A percentile compares a stretch with the other conserved stretches of the same genome.
These are phyloP conservation scores for Gossypium gossypioides DNA, from an alignment of 441 rosid genomes.

Conservation along the genomic window DNA sequence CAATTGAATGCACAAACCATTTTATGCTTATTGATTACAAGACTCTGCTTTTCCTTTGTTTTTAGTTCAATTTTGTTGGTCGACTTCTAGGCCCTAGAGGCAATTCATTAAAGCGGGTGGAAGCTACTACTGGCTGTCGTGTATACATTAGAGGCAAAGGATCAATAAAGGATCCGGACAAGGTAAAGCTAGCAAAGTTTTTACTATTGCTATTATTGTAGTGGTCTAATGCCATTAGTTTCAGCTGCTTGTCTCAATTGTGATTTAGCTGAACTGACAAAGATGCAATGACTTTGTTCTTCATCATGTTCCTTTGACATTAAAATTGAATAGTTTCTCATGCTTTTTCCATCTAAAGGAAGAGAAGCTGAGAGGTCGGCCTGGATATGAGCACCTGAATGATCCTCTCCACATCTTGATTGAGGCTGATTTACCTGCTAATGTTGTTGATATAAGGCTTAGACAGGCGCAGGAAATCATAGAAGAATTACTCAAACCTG, in stretches of 20 bases:
- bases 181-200: constrained; percentile 29
- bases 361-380: constrained; percentile 83
- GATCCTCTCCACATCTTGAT: constrained; percentile 92
- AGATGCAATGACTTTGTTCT: not conserved
- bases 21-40: constrained; percentile 5
- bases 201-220: not conserved
- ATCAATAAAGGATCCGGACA: constrained; percentile 90
- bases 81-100: constrained; percentile 87
- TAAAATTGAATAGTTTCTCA: constrained; percentile 13
- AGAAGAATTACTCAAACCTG: constrained; percentile 88
- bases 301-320: not conserved
- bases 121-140: constrained; percentile 85
- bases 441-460: constrained; percentile 66
- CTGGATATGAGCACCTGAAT: constrained; percentile 88
- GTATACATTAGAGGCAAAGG: constrained; percentile 93
- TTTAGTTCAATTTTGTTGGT: constrained; percentile 85
- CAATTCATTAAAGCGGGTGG: constrained; percentile 83
- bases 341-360: constrained; percentile 41
- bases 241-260: not conserved
- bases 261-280: not conserved
- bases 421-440: constrained; percentile 85
- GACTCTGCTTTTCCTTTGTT: constrained; percentile 19
- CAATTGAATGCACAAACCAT: not conserved
- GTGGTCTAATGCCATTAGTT: not conserved
- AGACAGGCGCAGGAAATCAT: constrained; percentile 92